These are phyloP conservation scores for Aureobasidium sp. DNA, from an alignment of 2,329 filamentous ascomycete species.

Conservation along the genomic window DNA sequence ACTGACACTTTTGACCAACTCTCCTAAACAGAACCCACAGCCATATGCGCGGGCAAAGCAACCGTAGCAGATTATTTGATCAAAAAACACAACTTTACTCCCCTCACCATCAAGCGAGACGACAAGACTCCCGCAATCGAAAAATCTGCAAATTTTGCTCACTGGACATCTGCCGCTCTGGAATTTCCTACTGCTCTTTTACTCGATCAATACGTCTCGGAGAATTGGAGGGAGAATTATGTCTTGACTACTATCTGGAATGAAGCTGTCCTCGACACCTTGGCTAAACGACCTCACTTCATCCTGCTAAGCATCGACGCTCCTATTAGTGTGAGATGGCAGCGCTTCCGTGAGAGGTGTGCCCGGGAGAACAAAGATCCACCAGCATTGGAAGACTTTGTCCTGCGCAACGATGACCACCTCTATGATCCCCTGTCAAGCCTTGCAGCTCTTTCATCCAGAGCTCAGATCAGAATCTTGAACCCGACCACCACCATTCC, in stretches of 20 bases:
- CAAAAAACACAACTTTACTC: conserved; percentile 73
- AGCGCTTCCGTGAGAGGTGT: conserved; percentile 61
- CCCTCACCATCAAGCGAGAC: conserved; percentile 53
- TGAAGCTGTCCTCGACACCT: conserved; percentile 64
- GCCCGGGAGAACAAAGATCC: conserved; percentile 40
- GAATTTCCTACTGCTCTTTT: conserved; percentile 56
- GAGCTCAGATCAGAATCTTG: conserved; percentile 75
- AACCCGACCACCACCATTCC: conserved; percentile 71
- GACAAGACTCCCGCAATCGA: conserved; percentile 35
- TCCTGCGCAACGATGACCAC: conserved; percentile 61
- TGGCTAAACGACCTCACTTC: conserved; percentile 82
- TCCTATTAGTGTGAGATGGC: conserved; percentile 76
- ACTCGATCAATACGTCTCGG: conserved; percentile 79
- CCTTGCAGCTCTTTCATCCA: conserved; percentile 69
- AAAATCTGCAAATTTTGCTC: conserved; percentile 34
- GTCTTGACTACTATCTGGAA: conserved; percentile 78
- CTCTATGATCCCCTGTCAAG: conserved; percentile 51
- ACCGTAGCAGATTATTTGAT: conserved; percentile 84
- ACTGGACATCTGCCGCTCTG: conserved; percentile 15
- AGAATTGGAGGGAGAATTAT: conserved; percentile 74
- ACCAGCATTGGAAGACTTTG: conserved; percentile 52
- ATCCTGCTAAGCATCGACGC: conserved; percentile 87
- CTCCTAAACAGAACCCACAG: conserved; percentile 38
- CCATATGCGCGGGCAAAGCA: conserved; percentile 88
- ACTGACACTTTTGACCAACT: not conserved